These are phyloP conservation scores for Lipomyces starkeyi DNA, from an alignment of 805 yeast genomes.

Conservation along the genomic window DNA sequence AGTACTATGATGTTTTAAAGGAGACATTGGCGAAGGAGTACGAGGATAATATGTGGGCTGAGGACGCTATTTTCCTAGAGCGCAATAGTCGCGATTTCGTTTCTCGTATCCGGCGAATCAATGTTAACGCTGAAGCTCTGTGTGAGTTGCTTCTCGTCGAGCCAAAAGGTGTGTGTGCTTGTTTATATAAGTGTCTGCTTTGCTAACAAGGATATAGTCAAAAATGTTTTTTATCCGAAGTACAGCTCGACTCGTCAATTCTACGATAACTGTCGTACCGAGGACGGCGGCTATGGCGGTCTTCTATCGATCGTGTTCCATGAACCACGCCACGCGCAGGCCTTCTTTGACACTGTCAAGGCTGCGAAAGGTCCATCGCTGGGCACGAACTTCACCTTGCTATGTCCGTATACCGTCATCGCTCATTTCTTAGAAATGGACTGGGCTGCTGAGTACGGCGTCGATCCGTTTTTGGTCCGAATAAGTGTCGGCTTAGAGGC, in stretches of 20 bases:
- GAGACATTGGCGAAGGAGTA: slow-evolving; percentile 60
- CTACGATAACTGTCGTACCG: slow-evolving; percentile 70
- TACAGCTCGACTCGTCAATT: slow-evolving; percentile 58
- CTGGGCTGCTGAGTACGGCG: slow-evolving; percentile 77
- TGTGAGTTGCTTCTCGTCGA: slow-evolving; percentile 42
- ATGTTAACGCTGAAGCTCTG: slow-evolving; percentile 50
- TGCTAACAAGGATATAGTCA: slow-evolving; percentile 45
- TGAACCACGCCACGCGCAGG: slow-evolving; percentile 62
- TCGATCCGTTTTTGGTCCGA: slow-evolving; percentile 73
- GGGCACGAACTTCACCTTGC: slow-evolving; percentile 83
- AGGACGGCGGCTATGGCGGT: slow-evolving; percentile 84
- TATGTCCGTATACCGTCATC: slow-evolving; percentile 82
- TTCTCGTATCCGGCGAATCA: slow-evolving; percentile 56
- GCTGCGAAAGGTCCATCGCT: slow-evolving; percentile 84
- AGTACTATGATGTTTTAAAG: slow-evolving; percentile 57
- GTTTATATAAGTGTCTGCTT: not conserved
- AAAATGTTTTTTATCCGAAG: slow-evolving; percentile 74
- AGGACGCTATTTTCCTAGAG: slow-evolving; percentile 90
- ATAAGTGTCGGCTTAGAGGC: slow-evolving; percentile 84
- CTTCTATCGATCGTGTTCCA: slow-evolving; percentile 72
- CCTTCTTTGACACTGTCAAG: slow-evolving; percentile 67
- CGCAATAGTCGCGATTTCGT: slow-evolving; percentile 91
- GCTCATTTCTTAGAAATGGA: slow-evolving; percentile 82
- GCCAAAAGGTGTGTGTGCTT: slow-evolving; percentile 13
- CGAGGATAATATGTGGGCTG: slow-evolving; percentile 85